Base-by-base conservation (phyloP, 495 filamentous ascomycete species). In the Lasiosphaeris hirsuta region DNA sequence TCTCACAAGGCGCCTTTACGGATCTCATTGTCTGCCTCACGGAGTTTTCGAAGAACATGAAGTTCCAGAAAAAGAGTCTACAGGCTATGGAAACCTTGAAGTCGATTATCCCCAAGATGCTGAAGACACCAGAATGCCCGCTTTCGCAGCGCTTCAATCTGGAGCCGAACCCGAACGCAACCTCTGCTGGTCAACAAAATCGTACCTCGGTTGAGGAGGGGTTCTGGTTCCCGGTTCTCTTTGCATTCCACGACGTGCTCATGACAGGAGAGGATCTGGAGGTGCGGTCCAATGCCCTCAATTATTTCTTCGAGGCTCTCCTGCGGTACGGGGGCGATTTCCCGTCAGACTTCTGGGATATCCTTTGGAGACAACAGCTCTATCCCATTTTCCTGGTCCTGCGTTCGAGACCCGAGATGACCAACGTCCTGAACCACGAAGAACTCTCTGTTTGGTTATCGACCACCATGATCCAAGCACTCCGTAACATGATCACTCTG, bases 211-310 rank as follows among this genome's bases (percentile, higher is more conserved):
- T 94, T 60, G 92, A 97, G 66, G 95, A 97, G 68, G 93, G 96
- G 38, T 99, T 90, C 72, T 99, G 94, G 94, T 97, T 97, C 62
- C 94, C 94, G 0, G 88, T 99, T 33, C 80, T 99, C 10, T 97
- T 97, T 68, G 92, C 95, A 6, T 97, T 97, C 77, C 94, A 99
- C 71, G 94, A 99, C 72, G 92, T 97, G 17, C 77, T 99, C 17
- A 99, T 99, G 94, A 99, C 94, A 33, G 94, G 94, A 2, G 94
- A 97, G 69, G 94, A 99, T 68, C 81, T 99, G n/a, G 94, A 99
- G 69, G 92, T 96, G 44, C 85, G 94, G 59, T 96, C 92, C 41
- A 92, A 91, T 59, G 94, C 94, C 4, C 82, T 97, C 43, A 93
- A 89, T 53, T 97, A 97, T 70, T 87, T 99, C 49, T 99, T 99